phyloP scores from a whole-genome alignment of 1,284 basidiomycete genomes.

The Ustilago shanxiensis region DNA sequence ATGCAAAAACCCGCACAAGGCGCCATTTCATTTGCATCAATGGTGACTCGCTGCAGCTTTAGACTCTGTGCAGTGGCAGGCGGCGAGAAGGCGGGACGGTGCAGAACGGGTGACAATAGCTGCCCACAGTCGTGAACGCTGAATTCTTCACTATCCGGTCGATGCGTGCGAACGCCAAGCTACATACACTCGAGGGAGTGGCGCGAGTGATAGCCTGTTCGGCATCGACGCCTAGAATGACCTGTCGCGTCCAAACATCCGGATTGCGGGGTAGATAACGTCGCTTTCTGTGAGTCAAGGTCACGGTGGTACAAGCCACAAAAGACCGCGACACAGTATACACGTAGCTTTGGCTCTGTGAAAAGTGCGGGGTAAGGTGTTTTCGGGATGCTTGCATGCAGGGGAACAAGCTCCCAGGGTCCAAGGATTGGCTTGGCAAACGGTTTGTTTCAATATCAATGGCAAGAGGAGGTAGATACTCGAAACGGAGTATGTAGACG shows the following conservation, averaged over 20 bases:
- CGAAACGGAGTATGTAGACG: background rate
- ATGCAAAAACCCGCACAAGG: too few relatives aligned
- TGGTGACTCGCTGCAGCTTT: background rate
- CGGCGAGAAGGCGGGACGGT: background rate
- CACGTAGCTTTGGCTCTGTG: too few relatives aligned
- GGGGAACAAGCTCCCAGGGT: background rate
- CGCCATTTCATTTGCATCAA: background rate
- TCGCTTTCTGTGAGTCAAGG: too few relatives aligned
- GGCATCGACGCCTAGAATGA: conserved; percentile 1
- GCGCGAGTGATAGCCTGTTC: background rate
- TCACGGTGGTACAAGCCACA: conserved; percentile 1
- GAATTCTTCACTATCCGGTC: background rate
- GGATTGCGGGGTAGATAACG: conserved; percentile 1
- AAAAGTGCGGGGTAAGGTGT: background rate
- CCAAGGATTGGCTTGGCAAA: background rate
- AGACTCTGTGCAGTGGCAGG: too few relatives aligned
- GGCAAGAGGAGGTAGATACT: background rate
- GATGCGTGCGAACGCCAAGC: too few relatives aligned
- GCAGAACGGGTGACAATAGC: background rate
- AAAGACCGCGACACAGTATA: background rate
- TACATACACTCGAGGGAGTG: too few relatives aligned
- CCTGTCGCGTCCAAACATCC: background rate
- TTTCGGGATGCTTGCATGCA: conserved; percentile 10
- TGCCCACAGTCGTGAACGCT: background rate
- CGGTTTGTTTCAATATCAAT: background rate